Evolutionary conservation across 768 basidiomycete species (phyloP).

Genomic region (Tylopilus plumbeoviolaceoides): DNA sequence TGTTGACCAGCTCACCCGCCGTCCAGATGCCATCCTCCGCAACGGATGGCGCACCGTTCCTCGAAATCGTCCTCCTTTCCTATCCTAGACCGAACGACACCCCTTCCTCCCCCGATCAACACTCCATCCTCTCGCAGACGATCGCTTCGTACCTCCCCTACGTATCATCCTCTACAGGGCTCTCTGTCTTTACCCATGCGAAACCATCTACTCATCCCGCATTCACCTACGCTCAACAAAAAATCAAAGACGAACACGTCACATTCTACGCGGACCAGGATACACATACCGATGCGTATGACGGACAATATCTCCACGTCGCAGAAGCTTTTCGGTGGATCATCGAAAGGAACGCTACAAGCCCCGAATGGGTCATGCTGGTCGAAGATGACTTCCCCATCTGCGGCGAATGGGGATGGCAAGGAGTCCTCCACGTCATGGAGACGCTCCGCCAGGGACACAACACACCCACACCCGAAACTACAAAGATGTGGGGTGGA

Average conservation of each 20-base stretch:
- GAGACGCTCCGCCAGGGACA: conserved; percentile 25
- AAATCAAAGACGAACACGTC: conserved; percentile 23
- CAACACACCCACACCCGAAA: conserved; percentile 5
- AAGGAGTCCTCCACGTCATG: conserved; percentile 32
- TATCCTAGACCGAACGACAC: conserved; percentile 36
- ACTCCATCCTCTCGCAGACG: conserved; percentile 33
- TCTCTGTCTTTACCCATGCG: conserved; percentile 41
- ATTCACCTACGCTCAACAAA: conserved; percentile 26
- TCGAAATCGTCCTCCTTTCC: conserved; percentile 40
- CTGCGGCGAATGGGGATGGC: conserved; percentile 36
- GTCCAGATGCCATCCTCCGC: conserved; percentile 13
- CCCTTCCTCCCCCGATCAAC: conserved; percentile 13
- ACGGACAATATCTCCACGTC: conserved; percentile 39
- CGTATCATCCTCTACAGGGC: conserved; percentile 22
- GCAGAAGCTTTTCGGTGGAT: conserved; percentile 40
- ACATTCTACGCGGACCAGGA: conserved; percentile 30
- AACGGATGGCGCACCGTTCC: conserved; percentile 25
- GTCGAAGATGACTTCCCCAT: conserved; percentile 44
- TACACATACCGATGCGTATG: conserved; percentile 17
- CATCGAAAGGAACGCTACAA: conserved; percentile 10
- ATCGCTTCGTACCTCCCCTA: conserved; percentile 37
- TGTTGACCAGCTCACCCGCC: conserved; percentile 1
- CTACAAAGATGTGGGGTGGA: conserved; percentile 30
- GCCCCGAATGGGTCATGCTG: conserved; percentile 41
- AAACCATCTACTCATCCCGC: conserved; percentile 23